Evolutionary conservation across 2,329 filamentous ascomycete genomes (phyloP).

Genomic region (Penicillium sp.): DNA sequence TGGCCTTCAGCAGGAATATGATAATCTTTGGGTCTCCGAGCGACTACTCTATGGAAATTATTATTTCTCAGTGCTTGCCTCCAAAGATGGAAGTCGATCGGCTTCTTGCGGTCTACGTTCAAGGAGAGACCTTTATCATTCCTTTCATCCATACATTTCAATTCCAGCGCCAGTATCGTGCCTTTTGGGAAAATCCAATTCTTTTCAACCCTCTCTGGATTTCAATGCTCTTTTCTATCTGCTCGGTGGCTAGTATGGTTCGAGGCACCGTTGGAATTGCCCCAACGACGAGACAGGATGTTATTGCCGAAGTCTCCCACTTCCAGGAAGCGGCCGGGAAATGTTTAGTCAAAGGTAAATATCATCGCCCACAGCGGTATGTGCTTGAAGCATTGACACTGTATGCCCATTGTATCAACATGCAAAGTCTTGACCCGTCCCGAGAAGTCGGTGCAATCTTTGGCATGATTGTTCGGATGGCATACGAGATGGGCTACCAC

Average conservation of each 20-base stretch:
- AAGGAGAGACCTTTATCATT: slow-evolving; percentile 8
- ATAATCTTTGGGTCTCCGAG: slow-evolving; percentile 5
- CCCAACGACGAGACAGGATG: neutral
- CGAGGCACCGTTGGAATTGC: neutral
- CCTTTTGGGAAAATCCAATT: slow-evolving; percentile 4
- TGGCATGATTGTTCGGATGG: slow-evolving; percentile 28
- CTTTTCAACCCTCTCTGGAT: slow-evolving; percentile 1
- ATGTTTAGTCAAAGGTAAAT: slow-evolving; percentile 7
- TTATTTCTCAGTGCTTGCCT: slow-evolving; percentile 1
- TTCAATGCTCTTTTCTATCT: slow-evolving; percentile 9
- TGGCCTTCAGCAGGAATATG: neutral
- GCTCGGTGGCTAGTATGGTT: slow-evolving; percentile 1
- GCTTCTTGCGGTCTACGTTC: slow-evolving; percentile 4
- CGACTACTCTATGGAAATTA: slow-evolving; percentile 1
- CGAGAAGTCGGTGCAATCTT: slow-evolving; percentile 28
- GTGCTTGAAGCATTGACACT: slow-evolving; percentile 28
- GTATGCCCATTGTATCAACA: slow-evolving; percentile 22
- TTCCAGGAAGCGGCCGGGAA: slow-evolving; percentile 6
- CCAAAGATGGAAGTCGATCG: slow-evolving; percentile 7
- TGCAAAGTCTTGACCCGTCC: slow-evolving; percentile 29
- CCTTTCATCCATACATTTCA: slow-evolving; percentile 7
- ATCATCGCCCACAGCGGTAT: slow-evolving; percentile 22
- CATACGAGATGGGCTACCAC: slow-evolving; percentile 35
- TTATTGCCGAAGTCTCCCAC: neutral
- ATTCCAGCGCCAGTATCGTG: slow-evolving; percentile 4